Evolutionary conservation across 2,329 filamentous ascomycete genomes (phyloP).

Genomic region (Annulohypoxylon truncatum): DNA sequence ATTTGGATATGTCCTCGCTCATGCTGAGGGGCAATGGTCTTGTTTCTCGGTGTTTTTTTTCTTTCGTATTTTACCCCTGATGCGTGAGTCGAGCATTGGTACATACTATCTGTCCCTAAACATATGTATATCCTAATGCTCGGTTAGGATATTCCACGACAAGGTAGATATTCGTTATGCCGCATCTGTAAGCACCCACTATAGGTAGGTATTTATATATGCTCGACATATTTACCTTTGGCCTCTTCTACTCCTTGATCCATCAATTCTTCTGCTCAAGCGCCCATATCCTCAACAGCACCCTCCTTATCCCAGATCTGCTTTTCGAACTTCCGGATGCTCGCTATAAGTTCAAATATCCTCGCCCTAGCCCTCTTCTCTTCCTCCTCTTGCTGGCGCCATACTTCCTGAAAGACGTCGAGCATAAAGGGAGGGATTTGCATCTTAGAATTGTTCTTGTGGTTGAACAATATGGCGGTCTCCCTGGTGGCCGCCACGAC

Average conservation of each 20-base stretch:
- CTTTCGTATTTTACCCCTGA: neutral
- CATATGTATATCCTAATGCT: neutral
- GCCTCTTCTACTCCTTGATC: neutral
- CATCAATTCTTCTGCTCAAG: slow-evolving; percentile 39
- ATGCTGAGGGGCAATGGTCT: neutral
- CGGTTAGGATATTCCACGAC: neutral
- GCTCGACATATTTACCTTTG: neutral
- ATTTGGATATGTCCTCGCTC: neutral
- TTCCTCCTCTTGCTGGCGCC: slow-evolving; percentile 70
- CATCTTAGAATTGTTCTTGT: slow-evolving; percentile 67
- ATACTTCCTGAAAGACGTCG: slow-evolving; percentile 68
- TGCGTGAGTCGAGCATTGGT: neutral
- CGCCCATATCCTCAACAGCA: slow-evolving; percentile 77
- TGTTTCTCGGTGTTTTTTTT: neutral
- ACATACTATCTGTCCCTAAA: neutral
- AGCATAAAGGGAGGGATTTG: slow-evolving; percentile 70
- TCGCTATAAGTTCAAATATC: slow-evolving; percentile 67
- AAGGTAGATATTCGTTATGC: neutral
- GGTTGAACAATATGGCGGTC: slow-evolving; percentile 84
- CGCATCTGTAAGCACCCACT: neutral
- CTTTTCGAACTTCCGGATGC: slow-evolving; percentile 73
- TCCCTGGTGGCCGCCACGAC: slow-evolving; percentile 80
- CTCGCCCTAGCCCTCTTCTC: slow-evolving; percentile 62
- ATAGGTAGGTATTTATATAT: neutral
- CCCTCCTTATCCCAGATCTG: slow-evolving; percentile 78